Conservation (phyloP, 306 rosid genomes). For the Prunus fruticosa region DNA sequence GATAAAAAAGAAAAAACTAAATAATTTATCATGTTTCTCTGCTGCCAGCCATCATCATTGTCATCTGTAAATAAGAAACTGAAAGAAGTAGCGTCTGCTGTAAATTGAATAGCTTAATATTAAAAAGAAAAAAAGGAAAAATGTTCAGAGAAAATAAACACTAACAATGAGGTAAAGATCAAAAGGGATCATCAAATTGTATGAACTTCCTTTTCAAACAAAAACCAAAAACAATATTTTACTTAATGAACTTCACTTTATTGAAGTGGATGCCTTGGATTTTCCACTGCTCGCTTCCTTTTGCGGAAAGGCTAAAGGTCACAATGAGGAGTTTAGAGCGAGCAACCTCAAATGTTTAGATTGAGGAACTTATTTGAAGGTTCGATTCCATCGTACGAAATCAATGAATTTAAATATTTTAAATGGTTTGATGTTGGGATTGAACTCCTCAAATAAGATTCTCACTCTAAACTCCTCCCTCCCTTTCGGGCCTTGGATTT, state of each 20-base stretch:
- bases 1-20: constrained; percentile 15
- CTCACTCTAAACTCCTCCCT: no score
- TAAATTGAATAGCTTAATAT: background rate
- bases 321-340: no score
- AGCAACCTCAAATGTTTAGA: no score
- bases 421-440: no score
- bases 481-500: background rate
- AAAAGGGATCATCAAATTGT: background rate
- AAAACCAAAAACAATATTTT: background rate
- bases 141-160: background rate
- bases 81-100: background rate
- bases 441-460: no score
- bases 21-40: constrained; percentile 13
- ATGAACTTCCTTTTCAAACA: no score
- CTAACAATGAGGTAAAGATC: background rate
- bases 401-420: no score
- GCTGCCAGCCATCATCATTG: background rate
- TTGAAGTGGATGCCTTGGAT: background rate
- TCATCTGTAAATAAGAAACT: constrained; percentile 2
- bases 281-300: background rate
- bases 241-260: background rate
- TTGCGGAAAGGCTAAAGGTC: background rate
- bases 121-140: background rate
- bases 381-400: no score
- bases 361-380: no score